Evolutionary conservation across 192 early-diverging fungal genomes (phyloP), one percentile per base, ranked within the genome.

Genomic region (Backusella sp.): DNA sequence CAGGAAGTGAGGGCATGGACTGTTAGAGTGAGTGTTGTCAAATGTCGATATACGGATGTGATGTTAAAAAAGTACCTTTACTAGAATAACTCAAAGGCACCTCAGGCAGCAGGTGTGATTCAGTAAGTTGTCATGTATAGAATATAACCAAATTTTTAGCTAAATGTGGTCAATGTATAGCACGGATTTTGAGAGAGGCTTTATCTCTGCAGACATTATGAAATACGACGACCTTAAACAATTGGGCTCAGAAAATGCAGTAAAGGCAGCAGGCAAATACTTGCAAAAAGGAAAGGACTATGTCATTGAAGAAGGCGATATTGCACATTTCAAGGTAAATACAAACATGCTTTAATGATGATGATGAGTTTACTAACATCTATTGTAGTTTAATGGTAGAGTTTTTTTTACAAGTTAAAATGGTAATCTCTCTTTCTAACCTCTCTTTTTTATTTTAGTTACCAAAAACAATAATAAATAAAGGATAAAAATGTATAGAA

Each of bases 1-100:
- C 87, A 90, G 39, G 93, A 96, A 84, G 91, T 95, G 7, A 83
- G 94, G 56, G 88, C 91, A 26, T 96, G 94, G 93, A 92, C 94
- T 26, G 90, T 93, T 56, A 76, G 89, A 56, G 73, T 77, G 72
- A 77, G 41, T 30, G 3, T 44, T 44, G 12, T 44, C 1, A 3
- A 32, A 32, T 32, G 32, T 32, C 32, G 32, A 3, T 32, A 32
- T 32, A 32, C 3, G 32, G 37, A 49, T 49, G 17, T 49, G 46
- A 36, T 26, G 6, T 49, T 49, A 49, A 49, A n/a, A 32, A 6
- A 6, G 19, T 17, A 66, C 7, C 12, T 46, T 35, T 42, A 75
- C 5, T 78, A 83, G 35, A 86, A 89, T 70, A 85, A 79, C 17
- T 86, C 90, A 19, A 89, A 93, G 71, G 94, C 94, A 15, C 94